phyloP scores from a whole-genome alignment of 208 protist species.

The Crithidia bombi region DNA sequence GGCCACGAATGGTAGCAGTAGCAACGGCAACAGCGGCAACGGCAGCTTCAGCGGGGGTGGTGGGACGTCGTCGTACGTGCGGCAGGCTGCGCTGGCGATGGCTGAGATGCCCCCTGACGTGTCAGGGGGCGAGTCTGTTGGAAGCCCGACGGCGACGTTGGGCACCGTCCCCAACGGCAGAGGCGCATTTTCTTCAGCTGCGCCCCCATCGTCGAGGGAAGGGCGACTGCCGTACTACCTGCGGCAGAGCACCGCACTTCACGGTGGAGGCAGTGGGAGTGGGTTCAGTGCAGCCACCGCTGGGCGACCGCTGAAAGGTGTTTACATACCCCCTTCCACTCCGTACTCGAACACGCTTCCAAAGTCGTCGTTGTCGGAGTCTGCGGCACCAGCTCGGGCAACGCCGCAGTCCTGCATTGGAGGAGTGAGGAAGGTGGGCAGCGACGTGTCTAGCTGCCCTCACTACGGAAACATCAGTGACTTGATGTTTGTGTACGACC shows the following conservation, averaged over 20 bases:
- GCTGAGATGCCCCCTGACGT: neutral
- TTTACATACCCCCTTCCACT: constrained; percentile 9
- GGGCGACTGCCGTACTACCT: constrained; percentile 62
- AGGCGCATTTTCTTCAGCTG: neutral
- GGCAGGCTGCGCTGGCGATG: neutral
- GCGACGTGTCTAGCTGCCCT: neutral
- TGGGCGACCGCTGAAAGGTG: constrained; percentile 11
- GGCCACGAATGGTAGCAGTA: neutral
- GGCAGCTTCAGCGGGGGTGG: neutral
- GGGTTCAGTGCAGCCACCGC: neutral
- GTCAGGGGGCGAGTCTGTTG: neutral
- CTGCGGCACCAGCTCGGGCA: neutral
- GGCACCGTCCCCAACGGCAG: neutral
- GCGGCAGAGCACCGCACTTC: constrained; percentile 15
- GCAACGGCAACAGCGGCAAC: too few species aligned
- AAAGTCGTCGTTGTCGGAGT: neutral
- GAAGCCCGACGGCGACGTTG: neutral
- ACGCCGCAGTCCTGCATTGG: neutral
- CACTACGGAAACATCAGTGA: constrained; percentile 33
- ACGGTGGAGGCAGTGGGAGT: neutral
- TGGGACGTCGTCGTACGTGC: neutral
- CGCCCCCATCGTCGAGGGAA: neutral
- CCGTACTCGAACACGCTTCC: neutral
- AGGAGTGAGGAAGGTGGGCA: too few species aligned
- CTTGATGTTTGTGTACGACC: constrained; percentile 27